These are phyloP conservation scores for Suillus brevipes DNA, from an alignment of 768 basidiomycete species.

Conservation along the genomic window DNA sequence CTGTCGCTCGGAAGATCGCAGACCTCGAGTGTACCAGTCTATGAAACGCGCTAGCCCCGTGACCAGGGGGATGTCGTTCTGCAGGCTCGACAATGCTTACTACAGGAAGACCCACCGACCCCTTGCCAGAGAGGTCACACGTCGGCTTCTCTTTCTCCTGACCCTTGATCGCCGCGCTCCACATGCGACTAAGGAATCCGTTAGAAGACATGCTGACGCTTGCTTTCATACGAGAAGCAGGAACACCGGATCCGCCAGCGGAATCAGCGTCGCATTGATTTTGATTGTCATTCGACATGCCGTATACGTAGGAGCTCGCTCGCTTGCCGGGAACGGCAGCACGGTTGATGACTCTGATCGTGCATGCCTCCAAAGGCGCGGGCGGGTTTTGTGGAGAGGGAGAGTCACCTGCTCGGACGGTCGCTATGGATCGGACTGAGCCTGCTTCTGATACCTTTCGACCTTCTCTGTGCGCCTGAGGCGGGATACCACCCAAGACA, in stretches of 20 bases:
- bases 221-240: conserved; percentile 26
- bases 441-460: conserved; percentile 36
- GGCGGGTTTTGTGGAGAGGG: conserved; percentile 20
- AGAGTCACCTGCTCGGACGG: conserved; percentile 32
- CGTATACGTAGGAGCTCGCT: conserved; percentile 30
- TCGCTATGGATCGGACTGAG: conserved; percentile 37
- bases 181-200: conserved; percentile 72
- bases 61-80: conserved; percentile 25
- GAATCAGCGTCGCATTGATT: conserved; percentile 14
- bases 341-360: conserved; percentile 30
- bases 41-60: conserved; percentile 37
- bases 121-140: conserved; percentile 13
- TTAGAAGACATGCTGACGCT: conserved; percentile 44
- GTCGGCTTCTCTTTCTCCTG: conserved; percentile 31
- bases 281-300: conserved; percentile 18
- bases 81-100: conserved; percentile 29
- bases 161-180: conserved; percentile 59
- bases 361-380: conserved; percentile 17
- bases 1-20: conserved; percentile 40
- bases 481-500: conserved; percentile 46
- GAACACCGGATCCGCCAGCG: conserved; percentile 16
- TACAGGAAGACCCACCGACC: conserved; percentile 12
- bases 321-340: conserved; percentile 23
- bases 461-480: conserved; percentile 43
- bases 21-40: conserved; percentile 47